Base-by-base conservation (phyloP, 1,284 basidiomycete species). In the Melampsora americana region DNA sequence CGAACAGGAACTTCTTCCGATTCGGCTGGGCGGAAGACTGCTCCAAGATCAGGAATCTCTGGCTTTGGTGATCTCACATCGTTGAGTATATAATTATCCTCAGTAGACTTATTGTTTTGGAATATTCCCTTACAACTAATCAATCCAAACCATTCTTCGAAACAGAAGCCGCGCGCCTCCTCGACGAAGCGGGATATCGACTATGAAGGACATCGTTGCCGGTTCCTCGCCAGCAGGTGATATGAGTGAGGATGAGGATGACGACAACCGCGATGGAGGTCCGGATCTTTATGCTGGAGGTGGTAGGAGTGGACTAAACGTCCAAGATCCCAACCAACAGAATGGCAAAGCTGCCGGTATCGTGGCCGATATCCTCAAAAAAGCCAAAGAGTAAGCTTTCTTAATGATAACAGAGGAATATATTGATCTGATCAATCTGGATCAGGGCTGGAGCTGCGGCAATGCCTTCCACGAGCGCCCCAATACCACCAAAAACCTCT, bases 331-430 rank as follows among this genome's bases (percentile, higher is more conserved):
- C 7, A 81, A 82, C 66, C 87, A 89, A 78, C 83, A 85, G 39
- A 83, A 84, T 30, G 83, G 88, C 14, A 89, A 89, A 14, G 88
- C 89, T 11, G 78, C 80, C 50, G 84, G 89, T 79, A 84, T 93
- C 78, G 92, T 98, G 5, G 85, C 89, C 61, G 89, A 93, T 80
- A 89, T 98, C 68, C 85, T 99, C 48, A 86, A 88, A 62, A 88
- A 92, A 79, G 95, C 93, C 5, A 87, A 89, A 61, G 87, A 91
- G 91, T 94, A 80, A 69, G 90, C 86, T 46, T 50, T 50, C 32
- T 53, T 42, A 69, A 66, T 65, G 32, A 56, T 11, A 59, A 23
- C 42, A 44, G 28, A 23, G 39, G 1, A 16, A 28, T 53, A 65
- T 28, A 35, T 53, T 48, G 70, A 61, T 53, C 76, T 20, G n/a